phyloP scores from a whole-genome alignment of 495 filamentous ascomycete species.

The Terfezia boudieri region DNA sequence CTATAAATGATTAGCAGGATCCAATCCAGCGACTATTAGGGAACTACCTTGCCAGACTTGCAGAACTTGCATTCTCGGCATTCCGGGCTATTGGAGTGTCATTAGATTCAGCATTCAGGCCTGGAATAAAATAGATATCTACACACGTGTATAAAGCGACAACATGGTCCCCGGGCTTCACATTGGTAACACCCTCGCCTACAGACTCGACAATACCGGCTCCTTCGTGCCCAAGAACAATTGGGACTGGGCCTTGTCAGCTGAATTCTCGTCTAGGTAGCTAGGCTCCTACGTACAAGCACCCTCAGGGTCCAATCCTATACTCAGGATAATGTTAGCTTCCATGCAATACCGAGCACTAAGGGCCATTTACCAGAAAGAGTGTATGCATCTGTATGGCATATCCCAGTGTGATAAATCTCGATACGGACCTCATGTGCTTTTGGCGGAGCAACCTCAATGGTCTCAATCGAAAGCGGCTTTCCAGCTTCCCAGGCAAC shows the following conservation, averaged over 20 bases:
- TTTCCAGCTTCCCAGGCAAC: constrained; percentile 91
- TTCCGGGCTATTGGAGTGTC: constrained; percentile 24
- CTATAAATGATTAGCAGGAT: constrained; percentile 12
- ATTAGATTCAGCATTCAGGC: constrained; percentile 22
- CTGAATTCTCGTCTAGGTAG: not conserved
- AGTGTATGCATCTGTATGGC: constrained; percentile 98
- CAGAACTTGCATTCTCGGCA: constrained; percentile 98
- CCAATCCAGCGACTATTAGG: not conserved
- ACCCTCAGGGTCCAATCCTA: constrained; percentile 74
- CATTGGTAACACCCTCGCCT: constrained; percentile 81
- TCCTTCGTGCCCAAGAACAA: constrained; percentile 90
- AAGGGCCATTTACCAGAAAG: constrained; percentile 39
- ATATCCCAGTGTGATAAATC: constrained; percentile 92
- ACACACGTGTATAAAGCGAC: constrained; percentile 54
- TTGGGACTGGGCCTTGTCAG: constrained; percentile 33
- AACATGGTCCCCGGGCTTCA: constrained; percentile 82
- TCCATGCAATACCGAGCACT: not conserved
- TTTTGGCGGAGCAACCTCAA: constrained; percentile 79
- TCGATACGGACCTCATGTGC: constrained; percentile 92
- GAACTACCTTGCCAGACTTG: constrained; percentile 56
- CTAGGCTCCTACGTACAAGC: constrained; percentile 29
- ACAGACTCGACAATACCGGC: constrained; percentile 93
- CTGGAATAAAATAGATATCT: constrained; percentile 5
- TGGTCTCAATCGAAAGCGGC: constrained; percentile 66
- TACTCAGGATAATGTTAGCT: not conserved